phyloP scores from a whole-genome alignment of 129 eudicot genomes.

The Calendula officinalis region DNA sequence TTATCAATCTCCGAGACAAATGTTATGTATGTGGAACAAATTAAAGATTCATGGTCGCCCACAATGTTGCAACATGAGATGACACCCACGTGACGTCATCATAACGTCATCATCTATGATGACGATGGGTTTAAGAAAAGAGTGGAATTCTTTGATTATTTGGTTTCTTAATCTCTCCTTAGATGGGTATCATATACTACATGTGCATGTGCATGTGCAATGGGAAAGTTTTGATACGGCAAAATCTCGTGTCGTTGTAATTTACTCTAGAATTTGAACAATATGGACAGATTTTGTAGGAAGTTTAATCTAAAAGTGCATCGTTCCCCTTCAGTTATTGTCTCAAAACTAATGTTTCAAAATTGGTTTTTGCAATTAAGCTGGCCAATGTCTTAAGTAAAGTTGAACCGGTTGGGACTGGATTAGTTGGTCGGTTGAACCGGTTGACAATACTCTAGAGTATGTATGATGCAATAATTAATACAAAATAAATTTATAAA shows the following conservation, averaged over 20 bases:
- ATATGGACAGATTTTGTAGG: constrained; percentile 26
- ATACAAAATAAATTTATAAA: too few species aligned
- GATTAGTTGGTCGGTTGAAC: too few species aligned
- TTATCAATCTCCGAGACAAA: constrained; percentile 92
- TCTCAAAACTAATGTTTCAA: constrained; percentile 12
- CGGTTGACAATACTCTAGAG: too few species aligned
- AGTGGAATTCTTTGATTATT: constrained; percentile 37
- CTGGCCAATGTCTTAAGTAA: too few species aligned
- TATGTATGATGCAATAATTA: too few species aligned
- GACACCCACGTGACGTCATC: constrained; percentile 17
- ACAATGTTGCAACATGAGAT: constrained; percentile 90
- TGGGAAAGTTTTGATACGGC: constrained; percentile 37
- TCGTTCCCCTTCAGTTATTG: not conserved
- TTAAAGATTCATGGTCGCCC: constrained; percentile 60
- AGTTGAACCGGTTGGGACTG: too few species aligned
- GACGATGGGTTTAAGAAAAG: constrained; percentile 10
- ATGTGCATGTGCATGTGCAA: too few species aligned
- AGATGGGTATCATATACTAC: constrained; percentile 32
- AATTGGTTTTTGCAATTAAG: too few species aligned
- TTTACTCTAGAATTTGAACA: constrained; percentile 29
- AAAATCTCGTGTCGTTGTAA: constrained; percentile 30
- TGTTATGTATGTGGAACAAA: constrained; percentile 91
- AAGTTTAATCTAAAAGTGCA: constrained; percentile 13
- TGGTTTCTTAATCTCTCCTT: constrained; percentile 22
- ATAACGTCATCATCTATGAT: not conserved